Evolutionary conservation across 2,329 filamentous ascomycete genomes (phyloP).

Genomic region (Hymenotorrendiella dingleyae): DNA sequence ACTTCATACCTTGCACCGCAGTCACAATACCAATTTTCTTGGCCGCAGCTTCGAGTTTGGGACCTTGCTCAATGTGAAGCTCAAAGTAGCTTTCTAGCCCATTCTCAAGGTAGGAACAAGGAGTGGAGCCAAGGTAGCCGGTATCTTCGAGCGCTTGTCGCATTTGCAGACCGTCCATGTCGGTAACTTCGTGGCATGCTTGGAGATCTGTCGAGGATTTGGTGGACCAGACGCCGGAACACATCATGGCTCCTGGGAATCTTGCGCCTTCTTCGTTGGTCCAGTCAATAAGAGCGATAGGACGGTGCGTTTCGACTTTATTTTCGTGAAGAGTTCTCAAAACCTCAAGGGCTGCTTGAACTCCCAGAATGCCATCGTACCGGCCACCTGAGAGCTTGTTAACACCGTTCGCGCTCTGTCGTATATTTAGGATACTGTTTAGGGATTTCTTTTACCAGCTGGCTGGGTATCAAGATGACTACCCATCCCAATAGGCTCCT

Average conservation of each 20-base stretch:
- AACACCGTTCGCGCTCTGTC: too few species aligned
- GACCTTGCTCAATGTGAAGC: conserved; percentile 68
- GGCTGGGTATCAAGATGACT: conserved; percentile 63
- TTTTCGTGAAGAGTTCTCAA: conserved; percentile 61
- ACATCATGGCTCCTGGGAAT: conserved; percentile 68
- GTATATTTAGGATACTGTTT: too few species aligned
- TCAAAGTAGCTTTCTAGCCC: conserved; percentile 73
- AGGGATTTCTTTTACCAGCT: too few species aligned
- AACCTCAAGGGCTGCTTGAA: conserved; percentile 66
- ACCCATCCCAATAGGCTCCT: conserved; percentile 60
- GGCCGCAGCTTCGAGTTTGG: conserved; percentile 57
- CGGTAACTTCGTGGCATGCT: conserved; percentile 54
- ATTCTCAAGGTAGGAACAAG: conserved; percentile 49
- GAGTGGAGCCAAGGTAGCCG: conserved; percentile 58
- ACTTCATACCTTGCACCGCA: conserved; percentile 59
- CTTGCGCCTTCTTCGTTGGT: conserved; percentile 66
- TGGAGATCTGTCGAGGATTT: conserved; percentile 49
- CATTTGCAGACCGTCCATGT: conserved; percentile 31
- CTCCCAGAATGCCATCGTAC: conserved; percentile 74
- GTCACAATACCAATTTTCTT: conserved; percentile 64
- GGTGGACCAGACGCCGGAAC: conserved; percentile 70
- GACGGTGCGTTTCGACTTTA: conserved; percentile 60
- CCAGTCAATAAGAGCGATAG: conserved; percentile 42
- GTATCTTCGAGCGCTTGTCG: conserved; percentile 52
- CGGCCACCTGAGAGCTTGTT: conserved; percentile 35